Evolutionary conservation across 129 eudicot species (phyloP).

Genomic region (Escallonia rubra): DNA sequence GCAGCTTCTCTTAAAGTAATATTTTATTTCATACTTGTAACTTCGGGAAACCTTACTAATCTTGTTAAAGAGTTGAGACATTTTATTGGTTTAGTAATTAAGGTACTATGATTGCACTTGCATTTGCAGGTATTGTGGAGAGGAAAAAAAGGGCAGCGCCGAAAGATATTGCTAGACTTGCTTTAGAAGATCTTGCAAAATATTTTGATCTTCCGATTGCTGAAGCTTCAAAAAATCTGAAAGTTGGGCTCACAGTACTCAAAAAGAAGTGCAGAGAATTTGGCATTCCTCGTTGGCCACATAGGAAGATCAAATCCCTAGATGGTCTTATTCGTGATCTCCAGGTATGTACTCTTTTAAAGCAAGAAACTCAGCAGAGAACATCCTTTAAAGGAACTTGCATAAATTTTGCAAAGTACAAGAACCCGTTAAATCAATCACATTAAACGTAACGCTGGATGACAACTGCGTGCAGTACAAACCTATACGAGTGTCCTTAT

Average conservation of each 20-base stretch:
- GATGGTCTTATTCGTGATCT: conserved; percentile 51
- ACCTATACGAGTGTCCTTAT: too few species aligned
- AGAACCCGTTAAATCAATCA: too few species aligned
- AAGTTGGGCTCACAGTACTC: conserved; percentile 51
- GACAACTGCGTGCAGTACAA: too few species aligned
- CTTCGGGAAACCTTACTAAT: not conserved
- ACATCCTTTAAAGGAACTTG: too few species aligned
- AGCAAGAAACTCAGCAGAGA: too few species aligned
- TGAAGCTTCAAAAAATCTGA: conserved; percentile 44
- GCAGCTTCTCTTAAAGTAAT: too few species aligned
- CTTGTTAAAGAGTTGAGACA: not conserved
- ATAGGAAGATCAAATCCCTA: conserved; percentile 57
- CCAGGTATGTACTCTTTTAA: conserved; percentile 26
- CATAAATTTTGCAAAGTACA: too few species aligned
- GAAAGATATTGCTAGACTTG: conserved; percentile 44
- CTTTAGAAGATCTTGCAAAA: conserved; percentile 45
- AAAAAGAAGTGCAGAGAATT: conserved; percentile 62
- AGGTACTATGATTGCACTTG: not conserved
- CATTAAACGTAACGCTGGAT: too few species aligned
- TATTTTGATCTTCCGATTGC: conserved; percentile 49
- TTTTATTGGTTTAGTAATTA: not conserved
- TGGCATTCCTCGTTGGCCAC: conserved; percentile 67
- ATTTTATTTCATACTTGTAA: not conserved
- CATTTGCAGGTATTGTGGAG: not conserved
- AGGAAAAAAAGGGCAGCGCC: conserved; percentile 42